A percentile compares a stretch with the other conserved stretches of the same genome.
phyloP scores from a whole-genome alignment of 73 alveolate genomes.

The Paramecium biaurelia region DNA sequence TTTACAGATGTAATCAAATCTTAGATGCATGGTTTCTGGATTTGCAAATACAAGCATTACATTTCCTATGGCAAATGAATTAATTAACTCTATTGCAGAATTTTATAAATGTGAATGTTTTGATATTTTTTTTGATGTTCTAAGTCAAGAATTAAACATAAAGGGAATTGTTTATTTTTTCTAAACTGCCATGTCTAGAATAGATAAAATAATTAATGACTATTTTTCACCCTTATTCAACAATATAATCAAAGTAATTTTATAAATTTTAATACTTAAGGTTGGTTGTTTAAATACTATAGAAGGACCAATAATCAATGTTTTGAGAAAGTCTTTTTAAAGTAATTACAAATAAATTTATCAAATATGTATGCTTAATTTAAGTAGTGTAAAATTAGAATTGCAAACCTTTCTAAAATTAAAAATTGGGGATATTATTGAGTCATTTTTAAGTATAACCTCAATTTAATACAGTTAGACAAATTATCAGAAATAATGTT shows the following conservation, averaged over 20 bases:
- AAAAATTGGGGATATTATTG: constrained; percentile 44
- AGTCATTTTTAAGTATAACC: constrained; percentile 71
- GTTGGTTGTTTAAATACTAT: constrained; percentile 73
- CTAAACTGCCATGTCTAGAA: constrained; percentile 72
- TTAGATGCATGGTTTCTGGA: constrained; percentile 96
- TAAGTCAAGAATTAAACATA: constrained; percentile 91
- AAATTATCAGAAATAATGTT: constrained; percentile 77
- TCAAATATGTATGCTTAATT: constrained; percentile 65
- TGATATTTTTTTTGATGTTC: constrained; percentile 94
- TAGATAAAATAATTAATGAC: constrained; percentile 70
- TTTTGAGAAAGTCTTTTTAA: constrained; percentile 91
- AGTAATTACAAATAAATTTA: constrained; percentile 84
- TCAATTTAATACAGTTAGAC: constrained; percentile 46
- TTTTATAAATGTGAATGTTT: constrained; percentile 93
- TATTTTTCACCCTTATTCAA: constrained; percentile 85
- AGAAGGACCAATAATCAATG: constrained; percentile 96
- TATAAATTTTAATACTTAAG: neutral
- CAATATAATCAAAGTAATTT: constrained; percentile 67
- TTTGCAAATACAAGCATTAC: constrained; percentile 88
- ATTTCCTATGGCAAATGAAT: constrained; percentile 94
- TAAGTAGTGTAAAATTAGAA: constrained; percentile 75
- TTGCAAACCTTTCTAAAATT: constrained; percentile 66
- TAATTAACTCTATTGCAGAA: constrained; percentile 82
- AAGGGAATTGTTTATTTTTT: constrained; percentile 90
- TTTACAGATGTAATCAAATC: constrained; percentile 78